Evolutionary conservation across 331 rosid genomes (phyloP).

Genomic region (Malus hybrid): DNA sequence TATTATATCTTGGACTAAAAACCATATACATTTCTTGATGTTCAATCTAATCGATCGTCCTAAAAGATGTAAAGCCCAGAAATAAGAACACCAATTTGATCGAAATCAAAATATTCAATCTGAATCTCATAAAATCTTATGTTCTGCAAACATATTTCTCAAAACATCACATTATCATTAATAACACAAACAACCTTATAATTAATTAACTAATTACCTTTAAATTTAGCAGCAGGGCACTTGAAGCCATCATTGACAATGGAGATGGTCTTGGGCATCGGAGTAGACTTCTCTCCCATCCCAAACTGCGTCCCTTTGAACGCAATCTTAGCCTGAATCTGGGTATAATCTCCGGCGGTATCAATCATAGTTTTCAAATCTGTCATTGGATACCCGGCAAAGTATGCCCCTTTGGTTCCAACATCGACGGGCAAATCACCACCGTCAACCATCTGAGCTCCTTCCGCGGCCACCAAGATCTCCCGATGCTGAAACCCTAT

Average conservation of each 20-base stretch:
- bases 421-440: constrained; percentile 57
- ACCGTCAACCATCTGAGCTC: constrained; percentile 42
- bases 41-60: background rate
- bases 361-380: constrained; percentile 69
- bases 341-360: constrained; percentile 50
- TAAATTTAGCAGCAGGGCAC: constrained; percentile 46
- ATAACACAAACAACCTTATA: background rate
- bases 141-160: background rate
- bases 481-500: constrained; percentile 73
- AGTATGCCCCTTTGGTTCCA: constrained; percentile 54
- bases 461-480: constrained; percentile 49
- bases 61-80: background rate
- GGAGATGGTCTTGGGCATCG: constrained; percentile 71
- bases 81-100: background rate
- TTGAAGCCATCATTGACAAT: constrained; percentile 72
- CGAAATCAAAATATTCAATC: background rate
- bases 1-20: background rate
- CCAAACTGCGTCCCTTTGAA: constrained; percentile 67
- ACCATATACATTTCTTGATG: background rate
- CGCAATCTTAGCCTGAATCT: constrained; percentile 41
- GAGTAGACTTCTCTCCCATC: constrained; percentile 21
- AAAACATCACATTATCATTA: background rate
- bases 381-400: constrained; percentile 34
- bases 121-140: background rate
- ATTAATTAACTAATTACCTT: constrained; percentile 25